These are phyloP conservation scores for Erigeron philadelphicus DNA, from an alignment of 140 eudicot species.

Conservation along the genomic window DNA sequence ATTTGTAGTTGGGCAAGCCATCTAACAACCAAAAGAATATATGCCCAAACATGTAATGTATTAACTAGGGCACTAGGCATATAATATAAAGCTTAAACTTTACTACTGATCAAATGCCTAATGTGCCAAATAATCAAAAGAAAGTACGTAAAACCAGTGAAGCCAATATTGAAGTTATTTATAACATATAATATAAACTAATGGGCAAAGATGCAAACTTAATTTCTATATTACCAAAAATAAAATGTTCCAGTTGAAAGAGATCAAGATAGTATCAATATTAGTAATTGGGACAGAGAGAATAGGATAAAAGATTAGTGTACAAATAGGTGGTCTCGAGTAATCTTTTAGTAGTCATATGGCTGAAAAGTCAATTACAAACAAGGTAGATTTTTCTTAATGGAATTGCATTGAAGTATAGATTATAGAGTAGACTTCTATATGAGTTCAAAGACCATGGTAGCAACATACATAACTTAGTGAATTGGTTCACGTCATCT, in stretches of 20 bases:
- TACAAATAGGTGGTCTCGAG: background rate
- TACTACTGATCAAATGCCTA: background rate
- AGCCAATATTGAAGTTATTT: background rate
- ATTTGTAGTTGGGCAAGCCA: background rate
- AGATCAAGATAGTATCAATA: background rate
- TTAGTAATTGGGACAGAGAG: background rate
- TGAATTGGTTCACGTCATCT: too few species aligned
- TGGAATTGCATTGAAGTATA: background rate
- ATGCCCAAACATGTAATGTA: background rate
- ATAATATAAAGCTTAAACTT: background rate
- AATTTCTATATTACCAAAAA: background rate
- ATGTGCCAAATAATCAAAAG: background rate
- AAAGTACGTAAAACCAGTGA: background rate
- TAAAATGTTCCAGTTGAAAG: background rate
- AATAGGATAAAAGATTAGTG: background rate
- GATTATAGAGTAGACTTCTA: background rate
- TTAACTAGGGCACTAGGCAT: background rate
- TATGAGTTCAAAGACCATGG: background rate
- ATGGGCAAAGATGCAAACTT: background rate
- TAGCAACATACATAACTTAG: too few species aligned
- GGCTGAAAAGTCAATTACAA: background rate
- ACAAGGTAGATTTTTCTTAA: background rate
- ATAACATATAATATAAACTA: background rate
- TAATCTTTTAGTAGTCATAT: background rate
- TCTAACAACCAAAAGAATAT: background rate